Base-by-base conservation (phyloP, 257 asterid species). In the Rhazya stricta region DNA sequence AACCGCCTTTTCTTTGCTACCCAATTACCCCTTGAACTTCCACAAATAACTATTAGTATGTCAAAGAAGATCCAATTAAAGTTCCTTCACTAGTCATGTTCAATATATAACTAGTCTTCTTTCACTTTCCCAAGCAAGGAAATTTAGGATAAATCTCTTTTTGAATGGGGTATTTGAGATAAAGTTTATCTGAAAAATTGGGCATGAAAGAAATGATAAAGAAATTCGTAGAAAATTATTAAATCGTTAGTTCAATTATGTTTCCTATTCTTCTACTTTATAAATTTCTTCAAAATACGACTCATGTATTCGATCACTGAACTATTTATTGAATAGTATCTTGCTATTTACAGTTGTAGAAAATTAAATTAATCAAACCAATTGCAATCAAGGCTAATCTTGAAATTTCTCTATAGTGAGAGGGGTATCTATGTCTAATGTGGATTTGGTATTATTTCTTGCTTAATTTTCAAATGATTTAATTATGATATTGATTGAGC, bases 11-110 rank as follows among this genome's bases (percentile, higher is more conserved):
- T 65, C 30, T 37, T 65, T 19, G 46, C n/a, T 66, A 34, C 30
- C 69, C 30, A 66, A 66, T 65, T 66, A 1, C 71, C 50, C 71
- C 46, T 66, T 66, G 71, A 66, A 66, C 71, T 37, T 66, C 23
- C 71, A 37, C 71, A 37, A 66, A 66, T 21, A 2, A 36, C 42
- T 61, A 13, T 4, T 54, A 5, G 62, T 56, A 56, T 56, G 62
- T 56, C 5, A 60, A 60, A 60, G 36, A 32, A 60, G 39, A 60
- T 21, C 32, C 8, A 21, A n/a, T n/a, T n/a, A 13, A 25, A 6
- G 30, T 23, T 4, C 10, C 29, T 37, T 37, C 19, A 3, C 21
- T 37, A 21, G 41, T 4, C 67, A 3, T 60, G 19, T 58, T 27
- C 66, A 58, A 25, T 48, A 13, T 6, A 48, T 19, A 48, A 15